Conservation (phyloP, 768 basidiomycete species). For the Cyathus striatus region DNA sequence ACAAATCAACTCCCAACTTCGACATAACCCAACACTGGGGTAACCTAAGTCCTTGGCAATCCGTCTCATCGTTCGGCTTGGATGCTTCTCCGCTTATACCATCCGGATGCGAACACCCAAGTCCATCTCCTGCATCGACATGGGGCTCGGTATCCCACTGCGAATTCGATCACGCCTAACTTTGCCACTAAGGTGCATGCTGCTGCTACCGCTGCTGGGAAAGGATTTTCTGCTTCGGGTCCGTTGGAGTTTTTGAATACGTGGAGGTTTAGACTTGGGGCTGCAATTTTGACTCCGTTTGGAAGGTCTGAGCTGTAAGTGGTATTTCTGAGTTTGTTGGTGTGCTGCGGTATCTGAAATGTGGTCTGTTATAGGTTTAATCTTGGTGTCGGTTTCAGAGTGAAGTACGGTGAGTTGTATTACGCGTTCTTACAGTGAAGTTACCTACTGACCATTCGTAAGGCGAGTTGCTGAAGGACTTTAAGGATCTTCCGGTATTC, state of each 20-base stretch:
- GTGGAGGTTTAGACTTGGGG: constrained; percentile 77
- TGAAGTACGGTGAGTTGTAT: constrained; percentile 56
- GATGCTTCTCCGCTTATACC: constrained; percentile 42
- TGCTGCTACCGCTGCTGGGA: constrained; percentile 29
- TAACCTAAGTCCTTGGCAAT: constrained; percentile 47
- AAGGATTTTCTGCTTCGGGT: constrained; percentile 47
- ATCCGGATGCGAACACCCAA: constrained; percentile 35
- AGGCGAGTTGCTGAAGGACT: constrained; percentile 35
- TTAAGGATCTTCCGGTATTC: constrained; percentile 52
- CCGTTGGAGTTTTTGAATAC: constrained; percentile 60
- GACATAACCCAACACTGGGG: constrained; percentile 41
- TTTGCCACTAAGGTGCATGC: constrained; percentile 45
- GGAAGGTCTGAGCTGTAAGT: constrained; percentile 64
- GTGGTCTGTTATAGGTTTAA: constrained; percentile 27
- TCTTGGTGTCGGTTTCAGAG: constrained; percentile 50
- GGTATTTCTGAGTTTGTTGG: too few relatives aligned
- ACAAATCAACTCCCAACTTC: constrained; percentile 33
- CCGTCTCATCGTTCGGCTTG: constrained; percentile 46
- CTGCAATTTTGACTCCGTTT: constrained; percentile 73
- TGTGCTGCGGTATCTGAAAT: too few relatives aligned
- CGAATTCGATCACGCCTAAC: constrained; percentile 35
- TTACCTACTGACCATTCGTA: too few relatives aligned
- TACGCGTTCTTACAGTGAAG: too few relatives aligned
- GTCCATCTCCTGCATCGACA: constrained; percentile 66
- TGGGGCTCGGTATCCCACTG: constrained; percentile 58